Base-by-base conservation (phyloP, 192 early-diverging fungal species). In the Physocladia obscura region DNA sequence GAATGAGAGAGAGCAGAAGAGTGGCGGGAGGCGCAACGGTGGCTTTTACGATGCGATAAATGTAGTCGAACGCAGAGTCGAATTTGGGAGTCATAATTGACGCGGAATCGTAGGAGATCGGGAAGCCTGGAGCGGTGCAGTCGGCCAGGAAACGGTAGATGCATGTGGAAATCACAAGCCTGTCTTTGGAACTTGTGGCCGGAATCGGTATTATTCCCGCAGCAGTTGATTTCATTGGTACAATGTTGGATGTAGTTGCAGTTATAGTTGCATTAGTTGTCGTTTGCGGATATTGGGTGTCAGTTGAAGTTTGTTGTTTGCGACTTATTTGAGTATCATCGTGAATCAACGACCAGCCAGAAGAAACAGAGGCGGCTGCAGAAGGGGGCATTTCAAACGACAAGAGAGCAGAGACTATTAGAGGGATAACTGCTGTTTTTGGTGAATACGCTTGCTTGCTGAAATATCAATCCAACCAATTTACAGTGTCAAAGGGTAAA, bases 41-140 rank as follows among this genome's bases (percentile, higher is more conserved):
- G 4, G 65, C 65, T 11, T 51, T 34, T 4, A 57, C 39, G 37
- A 68, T 68, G 38, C 65, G 65, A 13, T 56, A 52, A 52, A 68
- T 54, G 65, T 68, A 68, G 13, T 68, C 65, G 32, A 54, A 68
- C 19, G 65, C 65, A 5, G 65, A 11, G 52, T 68, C 24, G 57
- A 13, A 19, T 15, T 24, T 8, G 24, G 51, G n/a, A n/a, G n/a
- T n/a, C n/a, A n/a, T n/a, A n/a, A n/a, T 11, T 11, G 52, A 11
- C n/a, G 52, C n/a, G 52, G 52, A 24, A 24, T 11, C 52, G n/a
- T 6, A 54, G 52, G 24, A 6, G 24, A 24, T 8, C 6, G 52
- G 11, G 52, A 15, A 22, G 52, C 52, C 52, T 15, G 52, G 15
- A n/a, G 40, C 40, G 40, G 40, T 44, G 40, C 11, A 8, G 11